A percentile compares a stretch with the other conserved stretches of the same genome.
Evolutionary conservation across 2,329 filamentous ascomycete species (phyloP).

Genomic region (Cytospora leucostoma): DNA sequence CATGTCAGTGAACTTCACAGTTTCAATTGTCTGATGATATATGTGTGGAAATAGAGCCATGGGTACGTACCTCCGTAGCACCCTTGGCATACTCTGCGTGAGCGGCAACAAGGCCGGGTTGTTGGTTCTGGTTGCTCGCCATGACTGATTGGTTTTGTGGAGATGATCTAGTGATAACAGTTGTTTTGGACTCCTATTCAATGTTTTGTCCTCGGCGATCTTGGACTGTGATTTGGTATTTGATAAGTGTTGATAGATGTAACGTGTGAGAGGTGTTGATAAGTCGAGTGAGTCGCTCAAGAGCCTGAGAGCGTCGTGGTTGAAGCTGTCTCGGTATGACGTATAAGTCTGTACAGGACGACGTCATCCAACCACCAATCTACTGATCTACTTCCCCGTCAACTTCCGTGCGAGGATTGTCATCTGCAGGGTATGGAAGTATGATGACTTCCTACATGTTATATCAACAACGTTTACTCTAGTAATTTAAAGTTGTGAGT

Average conservation of each 20-base stretch:
- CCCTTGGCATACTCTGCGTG: constrained; percentile 72
- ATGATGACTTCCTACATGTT: neutral
- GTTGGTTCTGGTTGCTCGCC: constrained; percentile 36
- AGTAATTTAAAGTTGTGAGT: neutral
- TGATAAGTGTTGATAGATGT: neutral
- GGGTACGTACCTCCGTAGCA: constrained; percentile 57
- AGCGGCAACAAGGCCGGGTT: constrained; percentile 61
- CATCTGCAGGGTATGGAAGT: neutral
- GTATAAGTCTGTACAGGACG: constrained; percentile 13
- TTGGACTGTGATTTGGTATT: neutral
- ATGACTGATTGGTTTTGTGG: constrained; percentile 1
- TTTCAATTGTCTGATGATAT: neutral
- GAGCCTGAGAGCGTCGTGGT: no score
- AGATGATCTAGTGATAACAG: neutral
- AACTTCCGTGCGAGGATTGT: neutral
- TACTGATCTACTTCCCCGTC: neutral
- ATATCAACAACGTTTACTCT: no score
- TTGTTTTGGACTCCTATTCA: no score
- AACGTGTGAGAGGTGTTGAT: neutral
- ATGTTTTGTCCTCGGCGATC: neutral
- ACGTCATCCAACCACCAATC: constrained; percentile 20
- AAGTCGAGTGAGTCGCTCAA: neutral
- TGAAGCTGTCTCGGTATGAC: constrained; percentile 23
- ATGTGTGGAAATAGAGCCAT: neutral
- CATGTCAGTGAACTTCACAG: neutral